These are phyloP conservation scores for Tetraselmis striata DNA, from an alignment of 139 green algal species.

Conservation along the genomic window DNA sequence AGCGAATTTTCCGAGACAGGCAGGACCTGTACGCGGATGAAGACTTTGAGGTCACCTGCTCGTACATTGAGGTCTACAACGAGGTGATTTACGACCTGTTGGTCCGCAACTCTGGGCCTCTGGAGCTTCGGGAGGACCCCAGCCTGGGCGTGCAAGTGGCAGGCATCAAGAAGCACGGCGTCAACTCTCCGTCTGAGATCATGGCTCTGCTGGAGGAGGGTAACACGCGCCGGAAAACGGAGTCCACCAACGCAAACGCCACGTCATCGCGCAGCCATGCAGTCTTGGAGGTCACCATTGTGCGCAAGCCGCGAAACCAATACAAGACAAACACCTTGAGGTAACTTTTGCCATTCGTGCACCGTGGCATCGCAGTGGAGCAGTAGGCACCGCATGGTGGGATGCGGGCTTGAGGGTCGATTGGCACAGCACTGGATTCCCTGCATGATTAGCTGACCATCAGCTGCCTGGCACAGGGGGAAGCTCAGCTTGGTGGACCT, in stretches of 20 bases:
- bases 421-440: too few relatives aligned
- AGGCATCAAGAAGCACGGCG: conserved; percentile 27
- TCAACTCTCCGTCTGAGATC: conserved; percentile 21
- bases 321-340: neutral
- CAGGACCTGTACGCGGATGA: conserved; percentile 27
- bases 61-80: conserved; percentile 74
- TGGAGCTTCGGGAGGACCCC: conserved; percentile 71
- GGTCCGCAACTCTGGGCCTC: conserved; percentile 33
- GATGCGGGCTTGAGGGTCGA: too few relatives aligned
- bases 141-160: conserved; percentile 35
- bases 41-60: conserved; percentile 52
- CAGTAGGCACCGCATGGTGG: too few relatives aligned
- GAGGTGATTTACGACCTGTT: conserved; percentile 76
- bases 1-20: conserved; percentile 60
- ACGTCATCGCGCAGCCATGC: conserved; percentile 59
- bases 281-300: conserved; percentile 24
- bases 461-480: too few relatives aligned
- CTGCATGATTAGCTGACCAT: too few relatives aligned
- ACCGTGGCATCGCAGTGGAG: too few relatives aligned
- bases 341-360: too few relatives aligned
- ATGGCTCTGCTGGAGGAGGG: conserved; percentile 54
- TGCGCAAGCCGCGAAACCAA: neutral
- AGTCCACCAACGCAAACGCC: conserved; percentile 66
- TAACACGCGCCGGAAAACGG: conserved; percentile 63
- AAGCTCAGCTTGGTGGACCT: conserved; percentile 68